These are phyloP conservation scores for Suhomyces bribrorum DNA, from an alignment of 1,139 yeast species.

Conservation along the genomic window DNA sequence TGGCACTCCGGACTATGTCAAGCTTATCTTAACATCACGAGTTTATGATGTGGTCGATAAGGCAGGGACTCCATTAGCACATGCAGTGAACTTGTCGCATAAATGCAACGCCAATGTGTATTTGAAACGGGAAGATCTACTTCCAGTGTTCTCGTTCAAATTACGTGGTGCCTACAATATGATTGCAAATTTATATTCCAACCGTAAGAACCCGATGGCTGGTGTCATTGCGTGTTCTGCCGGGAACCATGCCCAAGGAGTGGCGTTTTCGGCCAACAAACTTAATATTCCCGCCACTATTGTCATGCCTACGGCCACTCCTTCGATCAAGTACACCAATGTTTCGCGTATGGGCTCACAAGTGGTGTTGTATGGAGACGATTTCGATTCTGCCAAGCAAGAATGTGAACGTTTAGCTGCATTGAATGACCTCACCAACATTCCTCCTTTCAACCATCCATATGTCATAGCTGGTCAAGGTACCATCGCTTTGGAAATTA, in stretches of 20 bases:
- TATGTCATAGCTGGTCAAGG: slow-evolving; percentile 99
- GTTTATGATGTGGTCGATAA: slow-evolving; percentile 88
- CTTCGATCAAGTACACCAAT: slow-evolving; percentile 87
- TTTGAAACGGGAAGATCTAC: slow-evolving; percentile 86
- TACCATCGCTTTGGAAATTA: slow-evolving; percentile 88
- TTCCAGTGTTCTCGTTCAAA: slow-evolving; percentile 95
- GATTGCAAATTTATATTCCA: slow-evolving; percentile 77
- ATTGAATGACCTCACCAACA: slow-evolving; percentile 75
- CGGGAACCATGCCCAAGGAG: slow-evolving; percentile 99
- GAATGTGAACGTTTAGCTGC: slow-evolving; percentile 76
- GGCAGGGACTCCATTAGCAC: slow-evolving; percentile 78
- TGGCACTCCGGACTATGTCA: slow-evolving; percentile 90
- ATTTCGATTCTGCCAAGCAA: slow-evolving; percentile 87
- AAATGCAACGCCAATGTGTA: slow-evolving; percentile 70
- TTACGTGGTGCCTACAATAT: slow-evolving; percentile 96
- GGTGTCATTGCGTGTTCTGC: slow-evolving; percentile 99
- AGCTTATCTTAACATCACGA: slow-evolving; percentile 83
- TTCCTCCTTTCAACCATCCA: slow-evolving; percentile 98
- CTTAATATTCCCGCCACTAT: slow-evolving; percentile 91
- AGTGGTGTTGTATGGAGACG: slow-evolving; percentile 90
- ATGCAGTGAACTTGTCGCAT: slow-evolving; percentile 74
- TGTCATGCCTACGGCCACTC: slow-evolving; percentile 97
- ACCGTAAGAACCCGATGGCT: slow-evolving; percentile 60
- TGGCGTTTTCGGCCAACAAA: slow-evolving; percentile 85
- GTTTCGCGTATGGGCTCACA: slow-evolving; percentile 92